Percentiles rank a stretch among this genome's conserved stretches.
These are phyloP conservation scores for Oryza rufipogon DNA, from an alignment of 176 grass and related monocot genomes.

Conservation along the genomic window DNA sequence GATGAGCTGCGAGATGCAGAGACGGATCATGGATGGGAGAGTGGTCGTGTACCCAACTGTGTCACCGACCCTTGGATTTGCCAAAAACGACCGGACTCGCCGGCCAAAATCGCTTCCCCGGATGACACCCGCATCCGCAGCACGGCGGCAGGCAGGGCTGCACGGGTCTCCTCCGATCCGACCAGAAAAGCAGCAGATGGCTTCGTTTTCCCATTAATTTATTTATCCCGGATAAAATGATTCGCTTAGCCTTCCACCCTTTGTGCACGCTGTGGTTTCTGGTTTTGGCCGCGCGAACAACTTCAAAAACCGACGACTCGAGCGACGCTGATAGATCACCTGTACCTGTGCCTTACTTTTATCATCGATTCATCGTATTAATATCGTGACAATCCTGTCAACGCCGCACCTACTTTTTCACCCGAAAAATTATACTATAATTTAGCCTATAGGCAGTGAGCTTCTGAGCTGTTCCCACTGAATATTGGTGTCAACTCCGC, in stretches of 20 bases:
- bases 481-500: conserved; percentile 25
- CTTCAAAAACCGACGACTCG: neutral
- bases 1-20: too few relatives aligned
- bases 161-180: too few relatives aligned
- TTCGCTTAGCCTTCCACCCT: neutral
- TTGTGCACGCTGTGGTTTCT: neutral
- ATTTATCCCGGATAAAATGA: neutral
- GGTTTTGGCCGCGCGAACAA: neutral
- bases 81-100: too few relatives aligned
- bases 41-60: too few relatives aligned
- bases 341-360: neutral
- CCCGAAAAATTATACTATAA: neutral
- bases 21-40: too few relatives aligned
- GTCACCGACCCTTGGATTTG: too few relatives aligned
- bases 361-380: neutral
- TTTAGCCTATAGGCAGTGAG: neutral
- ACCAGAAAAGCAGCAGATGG: too few relatives aligned
- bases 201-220: too few relatives aligned
- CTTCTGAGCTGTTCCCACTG: neutral
- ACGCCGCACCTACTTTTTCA: neutral
- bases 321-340: conserved; percentile 28
- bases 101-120: too few relatives aligned
- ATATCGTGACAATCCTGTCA: neutral
- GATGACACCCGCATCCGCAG: too few relatives aligned
- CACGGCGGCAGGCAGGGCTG: too few relatives aligned